Evolutionary conservation across 441 rosid species (phyloP).

Genomic region (Iberis amara): DNA sequence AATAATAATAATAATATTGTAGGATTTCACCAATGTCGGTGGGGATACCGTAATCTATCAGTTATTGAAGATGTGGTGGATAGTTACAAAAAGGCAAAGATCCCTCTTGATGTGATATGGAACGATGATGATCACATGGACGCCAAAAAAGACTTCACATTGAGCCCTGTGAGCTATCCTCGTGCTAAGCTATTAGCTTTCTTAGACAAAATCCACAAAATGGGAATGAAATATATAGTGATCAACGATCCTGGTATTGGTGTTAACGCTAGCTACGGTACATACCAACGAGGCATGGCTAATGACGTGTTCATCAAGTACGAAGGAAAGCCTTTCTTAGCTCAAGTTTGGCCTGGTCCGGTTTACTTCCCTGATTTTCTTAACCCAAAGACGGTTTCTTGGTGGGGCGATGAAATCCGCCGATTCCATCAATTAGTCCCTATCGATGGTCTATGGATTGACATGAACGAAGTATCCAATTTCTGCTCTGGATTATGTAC

Average conservation of each 20-base stretch:
- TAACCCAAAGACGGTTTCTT: constrained; percentile 76
- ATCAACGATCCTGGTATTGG: constrained; percentile 93
- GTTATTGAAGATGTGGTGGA: constrained; percentile 91
- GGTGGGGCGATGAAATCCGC: constrained; percentile 91
- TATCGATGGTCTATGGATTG: constrained; percentile 87
- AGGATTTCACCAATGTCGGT: constrained; percentile 96
- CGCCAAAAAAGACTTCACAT: constrained; percentile 82
- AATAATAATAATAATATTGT: no score
- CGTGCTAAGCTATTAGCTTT: constrained; percentile 76
- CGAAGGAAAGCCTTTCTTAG: constrained; percentile 71
- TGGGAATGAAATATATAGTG: constrained; percentile 91
- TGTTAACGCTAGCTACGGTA: constrained; percentile 73
- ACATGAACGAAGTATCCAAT: constrained; percentile 94
- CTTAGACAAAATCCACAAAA: constrained; percentile 68
- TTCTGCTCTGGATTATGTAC: constrained; percentile 75
- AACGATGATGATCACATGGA: constrained; percentile 99
- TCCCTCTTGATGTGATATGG: constrained; percentile 95
- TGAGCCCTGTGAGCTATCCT: constrained; percentile 59
- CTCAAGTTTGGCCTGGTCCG: constrained; percentile 98
- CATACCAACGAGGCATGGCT: constrained; percentile 67
- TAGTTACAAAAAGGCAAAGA: constrained; percentile 68
- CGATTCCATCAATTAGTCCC: constrained; percentile 93
- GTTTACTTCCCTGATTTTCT: constrained; percentile 92
- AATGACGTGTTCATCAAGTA: constrained; percentile 88
- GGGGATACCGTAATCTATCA: constrained; percentile 97